phyloP scores from a whole-genome alignment of 768 basidiomycete species.

The Boletus rubescentipes region DNA sequence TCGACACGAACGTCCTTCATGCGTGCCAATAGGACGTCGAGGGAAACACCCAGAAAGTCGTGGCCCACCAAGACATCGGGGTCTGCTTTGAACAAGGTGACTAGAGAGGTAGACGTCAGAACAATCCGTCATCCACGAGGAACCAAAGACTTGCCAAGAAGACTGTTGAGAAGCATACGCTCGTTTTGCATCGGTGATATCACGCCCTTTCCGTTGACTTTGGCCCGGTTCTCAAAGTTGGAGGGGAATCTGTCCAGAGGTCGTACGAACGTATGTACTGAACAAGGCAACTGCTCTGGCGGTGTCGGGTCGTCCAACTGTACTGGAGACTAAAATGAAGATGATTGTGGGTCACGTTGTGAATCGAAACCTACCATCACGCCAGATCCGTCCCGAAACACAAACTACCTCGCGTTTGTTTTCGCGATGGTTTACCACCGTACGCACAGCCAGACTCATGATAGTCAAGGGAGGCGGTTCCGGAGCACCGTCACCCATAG shows the following conservation, averaged over 20 bases:
- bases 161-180: conserved; percentile 76
- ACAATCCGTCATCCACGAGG: neutral
- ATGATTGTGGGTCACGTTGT: neutral
- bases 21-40: conserved; percentile 88
- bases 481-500: conserved; percentile 70
- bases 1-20: conserved; percentile 90
- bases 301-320: conserved; percentile 90
- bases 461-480: conserved; percentile 88
- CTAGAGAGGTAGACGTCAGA: conserved; percentile 35
- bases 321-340: conserved; percentile 43
- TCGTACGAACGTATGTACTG: conserved; percentile 84
- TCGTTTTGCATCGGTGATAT: conserved; percentile 81
- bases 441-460: conserved; percentile 84
- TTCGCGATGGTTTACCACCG: conserved; percentile 90
- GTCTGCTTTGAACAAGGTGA: conserved; percentile 79
- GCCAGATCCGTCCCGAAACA: conserved; percentile 81
- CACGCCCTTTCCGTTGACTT: conserved; percentile 58
- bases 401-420: conserved; percentile 96
- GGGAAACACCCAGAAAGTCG: conserved; percentile 85
- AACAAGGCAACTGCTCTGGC: conserved; percentile 80
- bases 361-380: conserved; percentile 46
- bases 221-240: conserved; percentile 74
- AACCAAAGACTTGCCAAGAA: conserved; percentile 58
- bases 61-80: conserved; percentile 95
- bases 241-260: conserved; percentile 86